phyloP scores from a whole-genome alignment of 1,284 basidiomycete genomes.

The Polyporus tsugae region DNA sequence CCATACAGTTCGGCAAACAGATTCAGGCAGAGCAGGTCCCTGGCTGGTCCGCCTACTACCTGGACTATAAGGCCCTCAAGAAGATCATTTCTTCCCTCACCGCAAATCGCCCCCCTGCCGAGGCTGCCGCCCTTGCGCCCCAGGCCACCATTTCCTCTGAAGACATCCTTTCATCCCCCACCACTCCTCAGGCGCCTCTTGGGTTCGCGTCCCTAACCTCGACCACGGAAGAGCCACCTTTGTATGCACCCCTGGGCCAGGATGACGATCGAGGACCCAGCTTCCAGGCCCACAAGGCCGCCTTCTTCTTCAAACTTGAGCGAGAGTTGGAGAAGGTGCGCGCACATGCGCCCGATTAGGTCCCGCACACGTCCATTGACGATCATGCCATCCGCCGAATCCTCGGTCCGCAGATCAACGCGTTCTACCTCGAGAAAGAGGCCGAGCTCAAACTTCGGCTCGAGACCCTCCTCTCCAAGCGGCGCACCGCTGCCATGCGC shows the following conservation, averaged over 20 bases:
- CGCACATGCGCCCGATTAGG: conserved; percentile 23
- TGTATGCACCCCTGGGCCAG: conserved; percentile 65
- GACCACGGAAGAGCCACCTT: conserved; percentile 54
- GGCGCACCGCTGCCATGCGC: conserved; percentile 82
- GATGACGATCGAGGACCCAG: conserved; percentile 77
- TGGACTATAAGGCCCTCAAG: conserved; percentile 98
- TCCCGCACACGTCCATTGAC: conserved; percentile 9
- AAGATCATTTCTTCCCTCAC: conserved; percentile 99
- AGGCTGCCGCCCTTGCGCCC: conserved; percentile 84
- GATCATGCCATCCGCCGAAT: neutral
- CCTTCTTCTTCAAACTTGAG: conserved; percentile 99
- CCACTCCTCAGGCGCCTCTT: conserved; percentile 6
- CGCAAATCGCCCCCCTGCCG: conserved; percentile 88
- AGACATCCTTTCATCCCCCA: conserved; percentile 53
- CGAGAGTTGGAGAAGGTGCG: conserved; percentile 96
- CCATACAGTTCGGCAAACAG: conserved; percentile 93
- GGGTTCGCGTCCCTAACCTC: conserved; percentile 4
- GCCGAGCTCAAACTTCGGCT: conserved; percentile 93
- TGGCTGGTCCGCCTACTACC: conserved; percentile 96
- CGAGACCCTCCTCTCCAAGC: conserved; percentile 93
- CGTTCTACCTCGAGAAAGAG: conserved; percentile 99
- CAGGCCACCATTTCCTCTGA: conserved; percentile 78
- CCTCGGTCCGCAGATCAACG: conserved; percentile 86
- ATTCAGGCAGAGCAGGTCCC: conserved; percentile 97
- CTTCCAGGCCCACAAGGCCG: conserved; percentile 94